phyloP scores from a whole-genome alignment of 495 filamentous ascomycete genomes.

The Gamarada debralockiae region DNA sequence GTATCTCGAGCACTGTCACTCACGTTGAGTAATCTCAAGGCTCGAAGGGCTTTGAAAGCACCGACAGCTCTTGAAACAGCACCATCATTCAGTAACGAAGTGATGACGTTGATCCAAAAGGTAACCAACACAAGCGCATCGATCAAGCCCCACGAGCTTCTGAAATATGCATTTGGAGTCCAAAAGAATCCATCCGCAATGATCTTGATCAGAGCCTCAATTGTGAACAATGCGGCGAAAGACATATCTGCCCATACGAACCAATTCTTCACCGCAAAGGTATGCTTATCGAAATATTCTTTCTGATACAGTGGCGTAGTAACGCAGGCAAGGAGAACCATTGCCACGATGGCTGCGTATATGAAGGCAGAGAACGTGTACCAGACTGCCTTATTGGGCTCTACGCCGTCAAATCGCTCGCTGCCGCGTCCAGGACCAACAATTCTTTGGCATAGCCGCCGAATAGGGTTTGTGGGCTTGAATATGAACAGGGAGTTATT shows the following conservation, averaged over 20 bases:
- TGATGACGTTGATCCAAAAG: constrained; percentile 91
- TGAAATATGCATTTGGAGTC: constrained; percentile 96
- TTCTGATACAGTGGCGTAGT: constrained; percentile 93
- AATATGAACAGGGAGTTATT: constrained; percentile 93
- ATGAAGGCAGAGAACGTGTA: constrained; percentile 91
- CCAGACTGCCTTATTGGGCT: constrained; percentile 84
- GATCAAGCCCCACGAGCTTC: constrained; percentile 95
- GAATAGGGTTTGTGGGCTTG: constrained; percentile 66
- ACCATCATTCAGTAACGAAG: constrained; percentile 72
- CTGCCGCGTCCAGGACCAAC: constrained; percentile 88
- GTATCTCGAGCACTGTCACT: constrained; percentile 94
- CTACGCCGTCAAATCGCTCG: constrained; percentile 80
- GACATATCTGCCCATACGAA: constrained; percentile 89
- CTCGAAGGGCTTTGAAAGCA: constrained; percentile 97
- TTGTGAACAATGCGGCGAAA: constrained; percentile 82
- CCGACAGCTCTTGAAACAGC: constrained; percentile 85
- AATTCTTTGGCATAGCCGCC: constrained; percentile 80
- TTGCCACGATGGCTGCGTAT: constrained; percentile 90
- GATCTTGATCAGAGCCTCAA: constrained; percentile 89
- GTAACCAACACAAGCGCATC: constrained; percentile 91
- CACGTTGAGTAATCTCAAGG: constrained; percentile 86
- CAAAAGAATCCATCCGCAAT: constrained; percentile 96
- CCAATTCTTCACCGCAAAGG: constrained; percentile 67
- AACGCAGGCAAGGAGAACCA: constrained; percentile 93
- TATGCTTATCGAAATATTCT: constrained; percentile 63